These are phyloP conservation scores for Circinella umbellata DNA, from an alignment of 371 early-diverging fungal genomes.

Conservation along the genomic window DNA sequence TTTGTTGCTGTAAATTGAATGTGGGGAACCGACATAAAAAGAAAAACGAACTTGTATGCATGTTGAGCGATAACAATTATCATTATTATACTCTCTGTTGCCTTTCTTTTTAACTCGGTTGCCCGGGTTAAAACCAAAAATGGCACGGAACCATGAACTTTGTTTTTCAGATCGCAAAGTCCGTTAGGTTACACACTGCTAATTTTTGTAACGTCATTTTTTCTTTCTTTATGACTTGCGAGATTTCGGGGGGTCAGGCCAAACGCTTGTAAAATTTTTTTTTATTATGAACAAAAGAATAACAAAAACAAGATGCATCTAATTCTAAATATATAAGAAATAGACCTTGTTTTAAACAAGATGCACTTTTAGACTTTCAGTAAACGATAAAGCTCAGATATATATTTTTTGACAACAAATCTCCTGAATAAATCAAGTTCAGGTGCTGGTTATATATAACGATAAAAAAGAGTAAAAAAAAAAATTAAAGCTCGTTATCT, in stretches of 20 bases:
- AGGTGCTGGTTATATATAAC: too few relatives aligned
- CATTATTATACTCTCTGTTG: not conserved
- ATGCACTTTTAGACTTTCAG: too few relatives aligned
- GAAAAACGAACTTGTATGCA: too few relatives aligned
- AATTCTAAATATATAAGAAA: too few relatives aligned
- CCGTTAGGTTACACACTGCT: slow-evolving; percentile 1
- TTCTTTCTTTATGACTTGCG: not conserved
- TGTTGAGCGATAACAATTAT: too few relatives aligned
- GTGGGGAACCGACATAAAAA: too few relatives aligned
- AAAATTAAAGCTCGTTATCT: too few relatives aligned
- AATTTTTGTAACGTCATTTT: not conserved
- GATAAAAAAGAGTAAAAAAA: too few relatives aligned
- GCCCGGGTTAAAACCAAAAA: slow-evolving; percentile 9
- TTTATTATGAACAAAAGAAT: not conserved
- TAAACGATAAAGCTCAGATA: too few relatives aligned
- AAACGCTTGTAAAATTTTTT: too few relatives aligned
- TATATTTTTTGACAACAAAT: not conserved
- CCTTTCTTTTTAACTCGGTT: not conserved
- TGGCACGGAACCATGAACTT: slow-evolving; percentile 11
- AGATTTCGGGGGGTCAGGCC: not conserved
- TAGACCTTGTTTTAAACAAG: too few relatives aligned
- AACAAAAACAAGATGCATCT: not conserved
- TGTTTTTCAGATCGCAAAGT: slow-evolving; percentile 11
- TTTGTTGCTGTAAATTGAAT: too few relatives aligned
- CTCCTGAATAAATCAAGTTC: not conserved